These are phyloP conservation scores for Stevia rebaudiana DNA, from an alignment of 140 eudicot genomes.

Conservation along the genomic window DNA sequence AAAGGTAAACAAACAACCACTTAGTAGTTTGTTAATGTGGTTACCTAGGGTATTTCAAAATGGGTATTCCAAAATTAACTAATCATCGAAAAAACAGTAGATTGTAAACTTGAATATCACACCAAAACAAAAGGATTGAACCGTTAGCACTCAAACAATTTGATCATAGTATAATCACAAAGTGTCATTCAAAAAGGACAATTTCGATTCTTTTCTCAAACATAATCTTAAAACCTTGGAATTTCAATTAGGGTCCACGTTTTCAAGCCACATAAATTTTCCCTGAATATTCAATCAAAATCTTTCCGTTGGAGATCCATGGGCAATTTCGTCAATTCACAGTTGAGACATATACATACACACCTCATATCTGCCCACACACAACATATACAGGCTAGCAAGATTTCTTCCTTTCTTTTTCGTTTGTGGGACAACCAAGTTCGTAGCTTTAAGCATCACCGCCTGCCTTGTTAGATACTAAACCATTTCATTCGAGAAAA, in stretches of 20 bases:
- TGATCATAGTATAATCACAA: not conserved
- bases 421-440: constrained; percentile 43
- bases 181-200: not conserved
- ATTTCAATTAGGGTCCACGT: not conserved
- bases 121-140: too few relatives aligned
- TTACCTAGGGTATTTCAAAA: too few relatives aligned
- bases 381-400: constrained; percentile 9
- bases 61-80: too few relatives aligned
- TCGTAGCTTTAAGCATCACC: constrained; percentile 30
- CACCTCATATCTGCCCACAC: not conserved
- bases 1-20: too few relatives aligned
- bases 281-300: not conserved
- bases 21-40: too few relatives aligned
- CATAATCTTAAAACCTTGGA: too few relatives aligned
- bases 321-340: constrained; percentile 37
- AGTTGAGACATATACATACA: not conserved
- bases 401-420: not conserved
- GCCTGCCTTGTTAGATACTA: constrained; percentile 5
- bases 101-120: too few relatives aligned
- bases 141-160: too few relatives aligned
- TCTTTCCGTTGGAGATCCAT: constrained; percentile 36
- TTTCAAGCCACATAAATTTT: not conserved
- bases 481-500: constrained; percentile 3
- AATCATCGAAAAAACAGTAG: too few relatives aligned
- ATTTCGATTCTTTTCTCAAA: not conserved